Evolutionary conservation across 257 asterid species (phyloP), one percentile per base, ranked within the genome.

Genomic region (Capsicum rhomboideum): DNA sequence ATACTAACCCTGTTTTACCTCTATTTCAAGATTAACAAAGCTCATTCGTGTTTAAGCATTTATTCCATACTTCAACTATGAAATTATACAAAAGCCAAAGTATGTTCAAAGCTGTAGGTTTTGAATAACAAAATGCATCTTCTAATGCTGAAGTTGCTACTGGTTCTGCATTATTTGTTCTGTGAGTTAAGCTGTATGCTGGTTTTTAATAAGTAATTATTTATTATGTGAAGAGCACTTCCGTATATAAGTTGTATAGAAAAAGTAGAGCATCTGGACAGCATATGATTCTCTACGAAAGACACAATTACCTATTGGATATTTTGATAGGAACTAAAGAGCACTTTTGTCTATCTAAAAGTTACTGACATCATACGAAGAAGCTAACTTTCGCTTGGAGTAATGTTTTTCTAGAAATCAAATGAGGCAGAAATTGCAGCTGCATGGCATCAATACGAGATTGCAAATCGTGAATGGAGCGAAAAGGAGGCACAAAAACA

Each of bases 401-500:
- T 44, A 34, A 79, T 83, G 68, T 83, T 89, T 71, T 87, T 86
- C 81, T 88, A 94, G 98, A 90, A 85, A 90, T 84, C 92, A 56
- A 92, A 92, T 82, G 96, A 90, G 74, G 85, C 61, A 59, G 88
- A 87, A 85, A 89, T 92, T 84, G 85, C 91, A 84, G 92, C 90
- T 61, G 87, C 89, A 50, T 83, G 85, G 85, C 90, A 88, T 84
- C 90, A 85, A 74, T 93, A 89, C 87, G 88, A 88, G 89, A 85
- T 72, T 82, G 95, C 98, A 83, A 90, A 87, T 89, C 90, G 91
- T 80, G 90, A 91, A 42, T 89, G 92, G 88, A 93, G 91, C 83
- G 92, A 88, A 58, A 87, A 88, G 83, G 94, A 91, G 61, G 97
- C 94, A 68, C 92, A 92, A 86, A 90, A 83, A 87, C 82, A 89